Percentiles rank a stretch among this genome's conserved stretches.
These are phyloP conservation scores for Ilyonectria destructans DNA, from an alignment of 2,329 filamentous ascomycete species.

Conservation along the genomic window DNA sequence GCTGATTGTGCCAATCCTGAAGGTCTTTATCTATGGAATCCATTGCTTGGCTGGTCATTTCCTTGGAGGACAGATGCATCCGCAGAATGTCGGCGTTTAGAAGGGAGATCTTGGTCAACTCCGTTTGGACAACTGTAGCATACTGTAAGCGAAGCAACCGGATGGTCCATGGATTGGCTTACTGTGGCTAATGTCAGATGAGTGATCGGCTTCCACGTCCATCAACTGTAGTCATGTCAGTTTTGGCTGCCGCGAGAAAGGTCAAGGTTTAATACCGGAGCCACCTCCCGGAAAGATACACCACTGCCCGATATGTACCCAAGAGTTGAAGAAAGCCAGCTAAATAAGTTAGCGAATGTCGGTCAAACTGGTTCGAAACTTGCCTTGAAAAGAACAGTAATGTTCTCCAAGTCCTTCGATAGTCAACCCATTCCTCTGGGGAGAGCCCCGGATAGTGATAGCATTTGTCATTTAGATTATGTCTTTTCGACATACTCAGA, in stretches of 20 bases:
- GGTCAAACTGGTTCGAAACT: background rate
- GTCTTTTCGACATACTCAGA: slow-evolving; percentile 1
- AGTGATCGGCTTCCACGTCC: background rate
- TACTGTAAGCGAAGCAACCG: background rate
- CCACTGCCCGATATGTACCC: background rate
- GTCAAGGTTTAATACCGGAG: background rate
- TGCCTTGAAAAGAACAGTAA: slow-evolving; percentile 28
- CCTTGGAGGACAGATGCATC: slow-evolving; percentile 9
- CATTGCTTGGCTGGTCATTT: background rate
- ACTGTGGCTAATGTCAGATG: background rate
- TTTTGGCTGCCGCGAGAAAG: background rate
- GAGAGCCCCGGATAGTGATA: slow-evolving; percentile 1
- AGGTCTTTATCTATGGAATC: slow-evolving; percentile 5
- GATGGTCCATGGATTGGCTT: background rate
- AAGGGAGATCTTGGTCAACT: slow-evolving; percentile 12
- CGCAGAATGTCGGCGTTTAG: slow-evolving; percentile 11
- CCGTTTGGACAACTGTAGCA: slow-evolving; percentile 6
- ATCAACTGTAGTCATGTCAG: background rate
- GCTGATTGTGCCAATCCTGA: slow-evolving; percentile 2
- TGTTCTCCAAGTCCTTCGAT: slow-evolving; percentile 28
- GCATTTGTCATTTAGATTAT: slow-evolving; percentile 13
- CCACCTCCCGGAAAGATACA: background rate
- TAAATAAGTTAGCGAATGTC: background rate
- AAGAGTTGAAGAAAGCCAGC: slow-evolving; percentile 11
- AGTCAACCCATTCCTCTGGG: slow-evolving; percentile 17